Base-by-base conservation (phyloP, 2,329 filamentous ascomycete genomes). In the Bipolaris gigantea region DNA sequence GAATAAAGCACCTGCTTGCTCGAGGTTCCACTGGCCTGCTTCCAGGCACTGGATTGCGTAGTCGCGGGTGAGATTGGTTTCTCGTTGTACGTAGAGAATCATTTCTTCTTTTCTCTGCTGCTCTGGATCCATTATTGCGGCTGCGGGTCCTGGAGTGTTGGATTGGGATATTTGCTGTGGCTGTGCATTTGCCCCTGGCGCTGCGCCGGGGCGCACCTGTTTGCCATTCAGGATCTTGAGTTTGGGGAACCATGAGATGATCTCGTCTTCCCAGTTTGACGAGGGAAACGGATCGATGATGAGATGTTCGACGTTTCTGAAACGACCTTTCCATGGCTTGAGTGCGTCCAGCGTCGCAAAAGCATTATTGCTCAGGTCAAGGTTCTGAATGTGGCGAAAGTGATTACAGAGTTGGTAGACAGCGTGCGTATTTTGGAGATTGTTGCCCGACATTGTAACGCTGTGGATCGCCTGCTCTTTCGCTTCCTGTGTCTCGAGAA, bases 361-460 rank as follows among this genome's bases (percentile, higher is more conserved):
- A 36, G 86, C 84, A 75, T 97, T 97, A 69, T 87, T 85, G 50
- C 90, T 94, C 23, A 97, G 83, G 63, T 97, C 93, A 11, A 99
- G 84, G 62, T 96, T 92, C 71, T 90, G 87, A 55, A 97, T 80
- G 57, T 92, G 88, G 0, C 92, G 91, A 50, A 97, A 89, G 0
- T 89, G 91, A 48, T 85, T 83, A 9, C 90, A 86, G 1, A 97
- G 81, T 1, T 85, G 81, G 47, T 88, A 90, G 46, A 97, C 88
- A 48, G 88, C 83, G 18, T 79, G 73, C 34, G 96, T 83, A 59
- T 89, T 87, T 46, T 84, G 79, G 41, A 97, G 85, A 56, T 85
- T 85, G 74, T 97, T 97, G 71, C 85, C 85, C 16, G 89, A 86
- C 11, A 99, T 82, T 34, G 88, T 90, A 65, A 97, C 87, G 68